Conservation (phyloP, 1,139 yeast genomes). For the Saccharomyces uvarum region DNA sequence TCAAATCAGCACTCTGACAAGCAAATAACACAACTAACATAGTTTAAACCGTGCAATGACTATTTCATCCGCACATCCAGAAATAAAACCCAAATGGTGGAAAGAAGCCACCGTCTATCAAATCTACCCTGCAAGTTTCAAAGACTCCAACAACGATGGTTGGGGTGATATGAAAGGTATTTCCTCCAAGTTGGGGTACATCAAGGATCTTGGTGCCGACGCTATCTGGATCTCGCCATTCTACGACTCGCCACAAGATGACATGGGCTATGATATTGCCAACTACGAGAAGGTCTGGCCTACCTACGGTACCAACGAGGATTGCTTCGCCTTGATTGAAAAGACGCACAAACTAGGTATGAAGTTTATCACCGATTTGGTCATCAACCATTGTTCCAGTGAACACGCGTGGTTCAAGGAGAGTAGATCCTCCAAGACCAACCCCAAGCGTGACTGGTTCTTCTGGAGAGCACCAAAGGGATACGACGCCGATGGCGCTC, state of each 20-base stretch:
- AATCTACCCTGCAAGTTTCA: conserved; percentile 52
- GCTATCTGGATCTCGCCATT: conserved; percentile 53
- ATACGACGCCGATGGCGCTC: conserved; percentile 41
- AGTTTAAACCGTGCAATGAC: too few relatives aligned
- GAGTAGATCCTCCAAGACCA: conserved; percentile 42
- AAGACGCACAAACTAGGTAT: too few relatives aligned
- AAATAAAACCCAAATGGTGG: conserved; percentile 39
- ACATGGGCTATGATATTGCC: conserved; percentile 52
- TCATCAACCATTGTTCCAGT: too few relatives aligned
- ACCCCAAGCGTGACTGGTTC: conserved; percentile 56
- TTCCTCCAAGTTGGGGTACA: conserved; percentile 38
- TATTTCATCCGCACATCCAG: conserved; percentile 7
- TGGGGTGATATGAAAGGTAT: conserved; percentile 39
- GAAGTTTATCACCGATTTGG: too few relatives aligned
- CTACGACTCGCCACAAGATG: conserved; percentile 53
- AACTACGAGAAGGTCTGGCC: conserved; percentile 30
- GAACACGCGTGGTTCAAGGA: conserved; percentile 29
- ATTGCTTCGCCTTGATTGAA: too few relatives aligned
- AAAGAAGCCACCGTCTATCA: conserved; percentile 49
- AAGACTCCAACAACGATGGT: conserved; percentile 52
- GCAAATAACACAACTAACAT: too few relatives aligned
- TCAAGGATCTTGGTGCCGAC: conserved; percentile 45
- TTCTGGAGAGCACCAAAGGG: conserved; percentile 44
- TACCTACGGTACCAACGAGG: too few relatives aligned
- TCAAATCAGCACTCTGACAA: too few relatives aligned